phyloP scores from a whole-genome alignment of 768 basidiomycete species.

The Rhizopogon salebrosus region DNA sequence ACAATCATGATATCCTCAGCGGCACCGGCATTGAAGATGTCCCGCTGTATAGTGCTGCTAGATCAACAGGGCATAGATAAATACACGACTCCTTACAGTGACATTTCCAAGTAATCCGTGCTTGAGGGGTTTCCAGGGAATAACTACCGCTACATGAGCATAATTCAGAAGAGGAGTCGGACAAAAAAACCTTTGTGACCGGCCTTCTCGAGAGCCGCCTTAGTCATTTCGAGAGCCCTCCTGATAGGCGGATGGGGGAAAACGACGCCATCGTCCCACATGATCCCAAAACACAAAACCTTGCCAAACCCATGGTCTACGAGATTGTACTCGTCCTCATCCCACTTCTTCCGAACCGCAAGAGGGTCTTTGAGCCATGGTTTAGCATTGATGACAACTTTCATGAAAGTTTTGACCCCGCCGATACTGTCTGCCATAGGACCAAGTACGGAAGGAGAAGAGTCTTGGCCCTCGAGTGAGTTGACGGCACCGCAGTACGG shows the following conservation, averaged over 20 bases:
- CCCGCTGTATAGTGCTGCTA: slow-evolving; percentile 18
- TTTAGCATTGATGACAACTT: slow-evolving; percentile 50
- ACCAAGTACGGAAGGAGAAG: slow-evolving; percentile 65
- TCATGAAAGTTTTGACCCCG: slow-evolving; percentile 62
- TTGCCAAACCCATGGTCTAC: slow-evolving; percentile 51
- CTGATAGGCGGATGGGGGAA: slow-evolving; percentile 59
- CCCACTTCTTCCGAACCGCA: slow-evolving; percentile 53
- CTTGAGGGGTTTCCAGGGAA: slow-evolving; percentile 60
- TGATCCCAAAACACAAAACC: slow-evolving; percentile 49
- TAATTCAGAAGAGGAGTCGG: background rate
- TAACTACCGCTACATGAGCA: slow-evolving; percentile 37
- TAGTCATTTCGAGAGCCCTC: slow-evolving; percentile 53
- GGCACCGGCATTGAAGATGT: slow-evolving; percentile 43
- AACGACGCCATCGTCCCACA: slow-evolving; percentile 60
- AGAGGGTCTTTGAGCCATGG: slow-evolving; percentile 68
- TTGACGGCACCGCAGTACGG: slow-evolving; percentile 67
- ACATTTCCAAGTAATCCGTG: slow-evolving; percentile 40
- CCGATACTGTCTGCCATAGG: slow-evolving; percentile 56
- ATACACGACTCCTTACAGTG: slow-evolving; percentile 34
- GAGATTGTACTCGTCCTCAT: slow-evolving; percentile 51
- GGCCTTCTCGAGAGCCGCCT: slow-evolving; percentile 49
- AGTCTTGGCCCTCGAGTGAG: slow-evolving; percentile 69
- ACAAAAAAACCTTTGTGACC: slow-evolving; percentile 55
- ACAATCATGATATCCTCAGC: slow-evolving; percentile 39
- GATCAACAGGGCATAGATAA: background rate